Conservation (phyloP, 768 basidiomycete species). For the Serpula lacrymans region DNA sequence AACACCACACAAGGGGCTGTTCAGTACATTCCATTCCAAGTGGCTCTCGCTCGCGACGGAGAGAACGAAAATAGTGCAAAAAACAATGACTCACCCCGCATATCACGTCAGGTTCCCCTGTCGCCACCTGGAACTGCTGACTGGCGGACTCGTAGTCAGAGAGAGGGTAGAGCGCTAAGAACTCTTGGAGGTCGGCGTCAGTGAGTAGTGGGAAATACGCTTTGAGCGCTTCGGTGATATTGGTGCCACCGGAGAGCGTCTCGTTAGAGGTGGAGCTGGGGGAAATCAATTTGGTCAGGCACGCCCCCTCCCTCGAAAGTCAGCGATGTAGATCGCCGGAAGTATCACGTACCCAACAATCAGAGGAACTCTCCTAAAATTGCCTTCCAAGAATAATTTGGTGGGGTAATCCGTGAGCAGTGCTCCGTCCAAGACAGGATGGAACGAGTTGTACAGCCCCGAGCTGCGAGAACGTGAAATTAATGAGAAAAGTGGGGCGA, state of each 20-base stretch:
- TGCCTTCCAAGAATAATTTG: slow-evolving; percentile 38
- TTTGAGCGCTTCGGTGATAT: slow-evolving; percentile 35
- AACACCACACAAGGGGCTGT: background rate
- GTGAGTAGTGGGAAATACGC: slow-evolving; percentile 45
- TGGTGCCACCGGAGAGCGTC: slow-evolving; percentile 42
- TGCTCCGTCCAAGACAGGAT: slow-evolving; percentile 53
- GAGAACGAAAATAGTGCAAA: background rate
- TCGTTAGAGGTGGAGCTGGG: slow-evolving; percentile 60
- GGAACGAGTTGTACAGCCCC: slow-evolving; percentile 45
- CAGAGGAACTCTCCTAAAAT: slow-evolving; percentile 49
- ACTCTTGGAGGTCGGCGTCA: slow-evolving; percentile 33
- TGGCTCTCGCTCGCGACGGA: background rate
- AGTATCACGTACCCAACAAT: slow-evolving; percentile 49
- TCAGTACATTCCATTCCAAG: slow-evolving; percentile 4
- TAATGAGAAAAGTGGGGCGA: slow-evolving; percentile 1
- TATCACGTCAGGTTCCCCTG: slow-evolving; percentile 47
- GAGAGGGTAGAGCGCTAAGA: slow-evolving; percentile 40
- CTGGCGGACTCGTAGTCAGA: slow-evolving; percentile 39
- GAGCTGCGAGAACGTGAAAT: slow-evolving; percentile 21
- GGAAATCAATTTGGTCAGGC: background rate
- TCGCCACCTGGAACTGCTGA: slow-evolving; percentile 42
- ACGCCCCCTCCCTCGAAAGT: slow-evolving; percentile 3
- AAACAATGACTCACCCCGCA: slow-evolving; percentile 45
- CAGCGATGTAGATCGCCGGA: background rate
- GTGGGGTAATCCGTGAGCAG: slow-evolving; percentile 51